phyloP scores from a whole-genome alignment of 257 asterid species.

The Datura wrightii region DNA sequence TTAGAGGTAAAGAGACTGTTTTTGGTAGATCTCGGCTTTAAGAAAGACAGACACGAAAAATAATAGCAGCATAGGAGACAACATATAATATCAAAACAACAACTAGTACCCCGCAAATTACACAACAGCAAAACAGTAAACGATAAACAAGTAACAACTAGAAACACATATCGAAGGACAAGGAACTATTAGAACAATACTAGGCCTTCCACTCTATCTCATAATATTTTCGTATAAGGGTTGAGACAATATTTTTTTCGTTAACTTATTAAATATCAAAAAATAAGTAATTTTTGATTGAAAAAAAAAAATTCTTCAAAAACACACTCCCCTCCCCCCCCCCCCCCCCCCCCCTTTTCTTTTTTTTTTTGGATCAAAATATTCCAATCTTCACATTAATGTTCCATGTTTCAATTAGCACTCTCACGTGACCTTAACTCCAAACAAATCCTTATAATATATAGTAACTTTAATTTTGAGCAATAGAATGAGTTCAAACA shows the following conservation, averaged over 20 bases:
- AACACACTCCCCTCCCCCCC: too few species aligned
- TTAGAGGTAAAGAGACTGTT: too few species aligned
- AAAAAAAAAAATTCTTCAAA: background rate
- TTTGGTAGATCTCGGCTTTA: too few species aligned
- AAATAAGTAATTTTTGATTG: background rate
- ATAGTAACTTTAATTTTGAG: constrained; percentile 10
- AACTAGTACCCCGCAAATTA: too few species aligned
- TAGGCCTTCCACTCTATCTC: background rate
- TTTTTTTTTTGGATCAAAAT: background rate
- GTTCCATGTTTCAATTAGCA: background rate
- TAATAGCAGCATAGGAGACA: too few species aligned
- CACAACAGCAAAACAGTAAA: too few species aligned
- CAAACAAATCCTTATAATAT: background rate
- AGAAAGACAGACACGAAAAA: too few species aligned
- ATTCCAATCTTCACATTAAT: background rate
- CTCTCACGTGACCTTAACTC: constrained; percentile 7
- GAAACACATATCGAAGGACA: too few species aligned
- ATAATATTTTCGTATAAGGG: background rate
- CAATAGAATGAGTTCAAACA: background rate
- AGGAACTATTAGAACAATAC: too few species aligned
- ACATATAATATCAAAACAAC: too few species aligned
- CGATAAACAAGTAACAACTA: too few species aligned
- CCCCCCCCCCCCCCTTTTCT: background rate
- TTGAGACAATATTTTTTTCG: background rate
- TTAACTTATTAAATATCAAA: background rate